Evolutionary conservation across 2,329 filamentous ascomycete genomes (phyloP).

Genomic region (Orbilia brochopaga): DNA sequence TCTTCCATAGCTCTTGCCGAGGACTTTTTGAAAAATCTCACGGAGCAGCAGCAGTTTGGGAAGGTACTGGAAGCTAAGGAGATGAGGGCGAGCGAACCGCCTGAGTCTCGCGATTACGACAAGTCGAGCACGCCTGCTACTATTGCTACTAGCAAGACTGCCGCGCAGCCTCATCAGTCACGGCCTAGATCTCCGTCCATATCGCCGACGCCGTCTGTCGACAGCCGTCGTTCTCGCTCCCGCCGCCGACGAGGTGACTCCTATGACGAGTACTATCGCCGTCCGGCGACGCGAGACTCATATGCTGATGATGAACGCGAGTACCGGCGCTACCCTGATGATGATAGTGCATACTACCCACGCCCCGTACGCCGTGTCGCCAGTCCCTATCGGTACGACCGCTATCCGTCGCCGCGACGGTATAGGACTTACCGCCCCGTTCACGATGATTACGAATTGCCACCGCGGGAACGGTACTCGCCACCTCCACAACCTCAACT

Average conservation of each 20-base stretch:
- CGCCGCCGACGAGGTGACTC: slow-evolving; percentile 19
- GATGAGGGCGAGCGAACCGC: background rate
- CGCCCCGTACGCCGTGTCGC: slow-evolving; percentile 9
- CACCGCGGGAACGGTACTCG: slow-evolving; percentile 30
- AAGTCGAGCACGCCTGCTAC: slow-evolving; percentile 13
- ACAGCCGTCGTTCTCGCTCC: slow-evolving; percentile 29
- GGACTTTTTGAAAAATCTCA: slow-evolving; percentile 43
- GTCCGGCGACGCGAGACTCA: slow-evolving; percentile 22
- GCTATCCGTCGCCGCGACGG: slow-evolving; percentile 30
- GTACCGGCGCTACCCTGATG: slow-evolving; percentile 25
- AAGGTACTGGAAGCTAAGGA: slow-evolving; percentile 19
- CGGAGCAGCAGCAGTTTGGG: background rate
- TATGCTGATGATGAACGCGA: slow-evolving; percentile 22
- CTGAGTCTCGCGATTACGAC: slow-evolving; percentile 20
- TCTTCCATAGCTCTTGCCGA: slow-evolving; percentile 48
- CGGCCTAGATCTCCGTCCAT: slow-evolving; percentile 18
- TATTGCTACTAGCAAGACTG: slow-evolving; percentile 26
- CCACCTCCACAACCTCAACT: slow-evolving; percentile 4
- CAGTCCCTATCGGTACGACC: slow-evolving; percentile 33
- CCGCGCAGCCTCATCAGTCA: slow-evolving; percentile 8
- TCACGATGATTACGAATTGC: slow-evolving; percentile 35
- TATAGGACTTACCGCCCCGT: slow-evolving; percentile 27
- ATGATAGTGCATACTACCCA: slow-evolving; percentile 22
- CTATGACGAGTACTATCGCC: slow-evolving; percentile 29
- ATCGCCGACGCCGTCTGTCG: slow-evolving; percentile 29